Evolutionary conservation across 176 grass and related monocot species (phyloP), one percentile per base, ranked within the genome.

Genomic region (Themeda triandra): DNA sequence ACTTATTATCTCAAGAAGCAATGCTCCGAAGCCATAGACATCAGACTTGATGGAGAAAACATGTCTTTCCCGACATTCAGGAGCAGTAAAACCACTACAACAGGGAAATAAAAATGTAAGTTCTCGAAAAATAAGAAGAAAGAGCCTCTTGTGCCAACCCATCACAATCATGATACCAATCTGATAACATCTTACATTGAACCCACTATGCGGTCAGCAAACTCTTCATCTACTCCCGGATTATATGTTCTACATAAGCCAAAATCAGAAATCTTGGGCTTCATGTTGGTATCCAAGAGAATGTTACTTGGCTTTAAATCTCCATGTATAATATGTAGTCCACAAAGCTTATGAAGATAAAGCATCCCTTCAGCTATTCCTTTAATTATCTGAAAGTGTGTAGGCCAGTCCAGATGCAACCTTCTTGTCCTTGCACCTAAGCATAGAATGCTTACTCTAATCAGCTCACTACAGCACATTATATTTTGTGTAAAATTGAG

Each of bases 271-370:
- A 90, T 86, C 74, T 83, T 90, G 30, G 88, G 79, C 13, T 79
- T 73, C 88, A 90, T 86, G 31, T 86, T 59, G 21, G 53, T 37
- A 10, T 90, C 79, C 83, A 90, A 18, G 21, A 90, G 83, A 65
- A 90, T 90, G 51, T 90, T 90, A 32, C 71, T 76, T 73, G 88
- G 39, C 32, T 90, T 90, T 19, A 90, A 28, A 79, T 90, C 84
- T 23, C 88, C 67, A 63, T 90, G 84, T 44, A 86, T 30, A n/a
- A 90, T 27, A 45, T 46, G n/a, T 54, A 73, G 6, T 12, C 83
- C 75, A 42, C 63, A 86, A 6, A 78, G 53, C 25, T 78, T 79
- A 32, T 83, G 67, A 21, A 86, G 88, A 66, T 90, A 90, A 41
- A 86, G 19, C 31, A 73, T 0, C 19, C 83, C 88, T 25, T 86